phyloP scores from a whole-genome alignment of 192 early-diverging fungal species.

The Linnemannia exigua region DNA sequence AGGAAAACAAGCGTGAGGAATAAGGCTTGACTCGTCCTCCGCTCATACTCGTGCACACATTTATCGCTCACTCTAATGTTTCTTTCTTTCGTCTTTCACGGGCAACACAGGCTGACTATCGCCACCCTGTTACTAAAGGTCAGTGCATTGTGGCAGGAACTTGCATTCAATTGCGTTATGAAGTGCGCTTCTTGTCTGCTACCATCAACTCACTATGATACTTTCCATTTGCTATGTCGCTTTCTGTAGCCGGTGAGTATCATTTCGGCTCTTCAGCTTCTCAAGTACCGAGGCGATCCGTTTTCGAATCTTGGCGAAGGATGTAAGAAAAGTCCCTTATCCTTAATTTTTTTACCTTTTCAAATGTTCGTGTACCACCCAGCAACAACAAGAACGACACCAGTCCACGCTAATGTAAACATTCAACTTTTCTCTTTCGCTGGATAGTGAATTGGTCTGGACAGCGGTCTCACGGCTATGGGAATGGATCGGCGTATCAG shows the following conservation, averaged over 20 bases:
- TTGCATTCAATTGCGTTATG: background rate
- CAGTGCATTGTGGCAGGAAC: slow-evolving; percentile 9
- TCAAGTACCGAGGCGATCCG: slow-evolving; percentile 64
- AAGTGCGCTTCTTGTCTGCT: background rate
- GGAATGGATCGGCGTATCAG: slow-evolving; percentile 27
- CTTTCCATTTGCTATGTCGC: background rate
- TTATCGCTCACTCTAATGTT: background rate
- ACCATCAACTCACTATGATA: background rate
- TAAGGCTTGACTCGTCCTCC: background rate
- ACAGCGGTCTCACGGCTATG: slow-evolving; percentile 20
- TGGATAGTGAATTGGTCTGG: slow-evolving; percentile 31
- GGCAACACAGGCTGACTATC: slow-evolving; percentile 29
- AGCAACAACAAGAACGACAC: background rate
- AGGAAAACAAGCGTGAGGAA: background rate
- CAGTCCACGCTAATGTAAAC: background rate
- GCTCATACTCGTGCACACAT: background rate
- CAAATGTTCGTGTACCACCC: background rate
- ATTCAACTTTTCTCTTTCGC: background rate
- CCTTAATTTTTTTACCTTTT: background rate
- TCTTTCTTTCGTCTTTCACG: slow-evolving; percentile 14
- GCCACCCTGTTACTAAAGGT: slow-evolving; percentile 36
- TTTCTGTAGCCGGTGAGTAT: slow-evolving; percentile 61
- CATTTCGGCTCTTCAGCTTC: slow-evolving; percentile 59
- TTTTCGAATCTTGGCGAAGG: slow-evolving; percentile 53
- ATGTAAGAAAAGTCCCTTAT: slow-evolving; percentile 10